Conservation (phyloP, 129 eudicot genomes). For the Saussurea involucrata region DNA sequence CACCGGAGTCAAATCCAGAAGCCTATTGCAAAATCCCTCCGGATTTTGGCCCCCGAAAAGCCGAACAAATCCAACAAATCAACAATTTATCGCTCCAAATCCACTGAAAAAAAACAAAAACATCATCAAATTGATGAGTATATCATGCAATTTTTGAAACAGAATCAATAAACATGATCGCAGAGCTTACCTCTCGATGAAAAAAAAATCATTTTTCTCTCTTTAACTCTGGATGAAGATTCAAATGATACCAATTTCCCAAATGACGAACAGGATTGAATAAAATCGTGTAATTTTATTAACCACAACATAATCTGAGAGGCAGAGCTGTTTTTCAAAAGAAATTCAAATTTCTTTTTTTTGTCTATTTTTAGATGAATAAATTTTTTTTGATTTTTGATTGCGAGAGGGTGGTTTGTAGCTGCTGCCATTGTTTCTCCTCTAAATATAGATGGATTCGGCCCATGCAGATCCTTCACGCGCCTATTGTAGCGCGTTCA, state of each 20-base stretch:
- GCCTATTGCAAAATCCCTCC: conserved; percentile 31
- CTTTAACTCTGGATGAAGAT: background rate
- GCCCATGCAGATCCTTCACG: conserved; percentile 15
- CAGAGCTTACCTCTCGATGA: conserved; percentile 17
- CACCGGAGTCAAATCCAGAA: conserved; percentile 36
- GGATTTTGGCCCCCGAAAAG: conserved; percentile 28
- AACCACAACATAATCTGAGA: conserved; percentile 19
- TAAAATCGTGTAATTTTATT: conserved; percentile 20
- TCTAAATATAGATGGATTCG: conserved; percentile 15
- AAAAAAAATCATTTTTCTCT: background rate
- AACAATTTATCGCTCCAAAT: conserved; percentile 24
- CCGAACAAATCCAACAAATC: conserved; percentile 9
- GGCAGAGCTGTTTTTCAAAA: conserved; percentile 20
- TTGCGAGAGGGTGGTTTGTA: background rate
- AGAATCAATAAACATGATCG: background rate
- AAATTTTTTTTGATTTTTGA: background rate
- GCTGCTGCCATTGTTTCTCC: conserved; percentile 19
- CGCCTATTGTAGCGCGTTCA: background rate
- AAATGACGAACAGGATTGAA: conserved; percentile 12
- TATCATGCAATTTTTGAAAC: background rate
- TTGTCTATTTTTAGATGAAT: conserved; percentile 23
- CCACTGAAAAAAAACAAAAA: background rate
- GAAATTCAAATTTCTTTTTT: background rate
- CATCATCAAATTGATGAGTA: background rate
- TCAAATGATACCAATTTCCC: conserved; percentile 6